Conservation (phyloP, 148 eudicot species). For the Chenopodium album region DNA sequence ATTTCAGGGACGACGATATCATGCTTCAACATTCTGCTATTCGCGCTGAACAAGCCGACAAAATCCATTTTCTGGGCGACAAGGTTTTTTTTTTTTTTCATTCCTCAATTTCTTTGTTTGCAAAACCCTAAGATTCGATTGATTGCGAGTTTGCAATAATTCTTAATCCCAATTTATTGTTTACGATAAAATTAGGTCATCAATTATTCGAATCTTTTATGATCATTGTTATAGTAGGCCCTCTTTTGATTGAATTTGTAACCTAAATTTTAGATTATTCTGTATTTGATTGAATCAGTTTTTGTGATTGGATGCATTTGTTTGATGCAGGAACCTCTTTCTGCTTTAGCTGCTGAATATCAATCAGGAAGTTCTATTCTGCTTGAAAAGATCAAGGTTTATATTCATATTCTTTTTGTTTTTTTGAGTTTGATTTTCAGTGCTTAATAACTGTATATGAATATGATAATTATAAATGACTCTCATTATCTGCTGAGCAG, state of each 20-base stretch:
- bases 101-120: too few species aligned
- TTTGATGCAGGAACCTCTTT: constrained; percentile 70
- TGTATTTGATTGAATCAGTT: too few species aligned
- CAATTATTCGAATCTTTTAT: too few species aligned
- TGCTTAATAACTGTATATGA: neutral
- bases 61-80: constrained; percentile 69
- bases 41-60: constrained; percentile 62
- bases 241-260: too few species aligned
- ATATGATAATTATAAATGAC: too few species aligned
- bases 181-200: too few species aligned
- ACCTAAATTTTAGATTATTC: too few species aligned
- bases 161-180: too few species aligned
- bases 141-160: neutral
- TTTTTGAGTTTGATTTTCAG: neutral
- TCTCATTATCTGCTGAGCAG: constrained; percentile 32
- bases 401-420: constrained; percentile 1
- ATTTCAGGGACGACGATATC: constrained; percentile 65
- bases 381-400: constrained; percentile 84
- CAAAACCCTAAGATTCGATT: neutral
- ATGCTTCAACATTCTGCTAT: constrained; percentile 86
- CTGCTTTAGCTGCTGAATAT: constrained; percentile 77
- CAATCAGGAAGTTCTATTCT: constrained; percentile 81
- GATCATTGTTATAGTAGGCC: too few species aligned
- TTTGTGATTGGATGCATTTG: neutral
- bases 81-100: constrained; percentile 37